Evolutionary conservation across 2,329 filamentous ascomycete genomes (phyloP), one percentile per base, ranked within the genome.

Genomic region (Tolypocladium ovalisporum): DNA sequence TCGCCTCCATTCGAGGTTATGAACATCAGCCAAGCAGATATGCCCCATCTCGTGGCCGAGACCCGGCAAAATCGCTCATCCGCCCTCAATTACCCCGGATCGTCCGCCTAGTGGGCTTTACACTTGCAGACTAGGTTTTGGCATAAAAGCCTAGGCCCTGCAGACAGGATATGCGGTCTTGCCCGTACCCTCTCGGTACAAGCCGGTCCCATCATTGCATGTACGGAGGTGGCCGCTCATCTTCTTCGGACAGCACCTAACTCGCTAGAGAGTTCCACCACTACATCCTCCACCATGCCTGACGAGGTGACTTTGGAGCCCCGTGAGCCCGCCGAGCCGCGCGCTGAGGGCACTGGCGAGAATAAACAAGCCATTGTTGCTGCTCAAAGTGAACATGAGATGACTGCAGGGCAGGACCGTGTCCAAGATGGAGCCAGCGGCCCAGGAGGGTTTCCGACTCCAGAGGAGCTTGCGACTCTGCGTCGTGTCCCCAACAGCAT

Each of bases 401-500:
- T 22, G 12, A 44, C 13, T 44, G 40, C 22, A 12, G 10, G 4
- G 40, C 40, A 24, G 40, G 10, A 6, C 12, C 2, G 10, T 2
- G 22, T 13, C 15, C 22, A 17, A 8, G 15, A 47, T 15, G 42
- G 22, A 6, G 12, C 40, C 40, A 27, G 19, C 42, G 42, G 6
- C 5, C 9, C 17, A 17, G 71, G 66, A 53, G 67, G 72, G 63
- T 71, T 68, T 59, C 84, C 84, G 2, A 87, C 83, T 7, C 79
- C 82, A 32, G 83, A 87, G 67, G 85, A 88, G 60, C 69, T 84
- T 59, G 67, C 62, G 19, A 85, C 81, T 0, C 78, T 88, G n/a
- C 80, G 77, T 54, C 82, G 83, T 64, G 80, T 88, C 27, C 81
- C 84, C 15, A 85, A 82, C 60, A 77, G 77, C 66, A 81, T 90